A percentile compares a stretch with the other conserved stretches of the same genome.
Conservation (phyloP, 345 rosid species). For the Syzygium aqueum region DNA sequence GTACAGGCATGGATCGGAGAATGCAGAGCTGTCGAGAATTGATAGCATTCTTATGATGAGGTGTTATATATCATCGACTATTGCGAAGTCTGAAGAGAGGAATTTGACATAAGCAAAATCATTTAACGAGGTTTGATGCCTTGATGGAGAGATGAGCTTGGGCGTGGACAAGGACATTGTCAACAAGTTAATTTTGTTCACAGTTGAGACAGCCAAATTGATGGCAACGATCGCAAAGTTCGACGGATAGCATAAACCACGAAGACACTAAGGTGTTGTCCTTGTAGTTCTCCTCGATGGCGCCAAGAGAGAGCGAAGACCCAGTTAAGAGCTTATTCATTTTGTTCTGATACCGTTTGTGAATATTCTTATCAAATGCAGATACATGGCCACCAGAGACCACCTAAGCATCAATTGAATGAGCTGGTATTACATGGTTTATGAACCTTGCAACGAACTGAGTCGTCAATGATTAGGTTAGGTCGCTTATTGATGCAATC, state of each 20-base stretch:
- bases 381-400: not conserved
- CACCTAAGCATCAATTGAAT: not conserved
- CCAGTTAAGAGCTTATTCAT: not conserved
- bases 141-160: not conserved
- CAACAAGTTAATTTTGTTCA: not conserved
- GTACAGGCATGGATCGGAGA: not conserved
- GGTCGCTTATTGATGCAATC: not conserved
- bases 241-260: not conserved
- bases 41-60: not conserved
- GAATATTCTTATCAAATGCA: not conserved
- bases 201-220: not conserved
- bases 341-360: not conserved
- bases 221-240: not conserved
- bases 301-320: not conserved
- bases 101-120: not conserved
- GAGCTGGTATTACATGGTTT: not conserved
- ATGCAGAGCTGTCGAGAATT: not conserved
- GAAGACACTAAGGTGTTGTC: not conserved
- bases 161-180: not conserved
- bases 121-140: not conserved
- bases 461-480: not conserved
- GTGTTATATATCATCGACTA: not conserved
- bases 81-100: not conserved
- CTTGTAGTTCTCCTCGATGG: not conserved
- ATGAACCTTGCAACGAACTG: not conserved